These are phyloP conservation scores for Wallacemonas sp. DNA, from an alignment of 208 protist species.

Conservation along the genomic window DNA sequence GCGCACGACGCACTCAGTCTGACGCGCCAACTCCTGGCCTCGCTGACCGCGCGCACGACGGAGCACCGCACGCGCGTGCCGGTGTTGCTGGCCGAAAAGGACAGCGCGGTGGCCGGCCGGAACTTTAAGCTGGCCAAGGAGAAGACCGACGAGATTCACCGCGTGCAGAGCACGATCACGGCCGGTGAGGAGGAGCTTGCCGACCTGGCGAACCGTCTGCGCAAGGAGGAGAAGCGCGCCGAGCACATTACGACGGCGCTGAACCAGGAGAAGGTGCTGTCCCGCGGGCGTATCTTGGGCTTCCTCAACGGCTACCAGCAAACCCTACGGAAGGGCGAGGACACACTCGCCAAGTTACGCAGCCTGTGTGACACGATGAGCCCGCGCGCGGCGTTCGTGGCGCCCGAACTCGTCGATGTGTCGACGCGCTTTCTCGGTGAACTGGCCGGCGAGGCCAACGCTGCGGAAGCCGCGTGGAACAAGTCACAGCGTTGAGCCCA, in stretches of 20 bases:
- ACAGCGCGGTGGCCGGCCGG: conserved; percentile 33
- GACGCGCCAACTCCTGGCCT: conserved; percentile 22
- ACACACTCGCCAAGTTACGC: background rate
- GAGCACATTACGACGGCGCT: background rate
- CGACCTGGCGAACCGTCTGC: conserved; percentile 11
- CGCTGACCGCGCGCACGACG: conserved; percentile 26
- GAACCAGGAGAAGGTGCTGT: conserved; percentile 10
- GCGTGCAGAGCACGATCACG: conserved; percentile 11
- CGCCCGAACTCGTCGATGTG: conserved; percentile 1
- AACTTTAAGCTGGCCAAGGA: conserved; percentile 56
- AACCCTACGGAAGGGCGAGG: background rate
- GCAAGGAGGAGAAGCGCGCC: conserved; percentile 18
- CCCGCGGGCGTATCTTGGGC: background rate
- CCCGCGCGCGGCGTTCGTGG: background rate
- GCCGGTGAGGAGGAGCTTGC: conserved; percentile 23
- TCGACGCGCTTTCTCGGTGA: background rate
- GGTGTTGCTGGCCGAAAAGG: conserved; percentile 36
- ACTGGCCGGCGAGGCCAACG: background rate
- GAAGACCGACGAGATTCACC: conserved; percentile 26
- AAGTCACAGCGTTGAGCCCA: no score
- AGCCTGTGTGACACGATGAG: no score
- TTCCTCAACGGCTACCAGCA: conserved; percentile 7
- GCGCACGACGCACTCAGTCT: conserved; percentile 16
- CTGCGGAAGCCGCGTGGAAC: conserved; percentile 8
- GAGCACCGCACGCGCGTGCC: conserved; percentile 27